Evolutionary conservation across 2,329 filamentous ascomycete genomes (phyloP).

Genomic region (Diaporthe helianthi): DNA sequence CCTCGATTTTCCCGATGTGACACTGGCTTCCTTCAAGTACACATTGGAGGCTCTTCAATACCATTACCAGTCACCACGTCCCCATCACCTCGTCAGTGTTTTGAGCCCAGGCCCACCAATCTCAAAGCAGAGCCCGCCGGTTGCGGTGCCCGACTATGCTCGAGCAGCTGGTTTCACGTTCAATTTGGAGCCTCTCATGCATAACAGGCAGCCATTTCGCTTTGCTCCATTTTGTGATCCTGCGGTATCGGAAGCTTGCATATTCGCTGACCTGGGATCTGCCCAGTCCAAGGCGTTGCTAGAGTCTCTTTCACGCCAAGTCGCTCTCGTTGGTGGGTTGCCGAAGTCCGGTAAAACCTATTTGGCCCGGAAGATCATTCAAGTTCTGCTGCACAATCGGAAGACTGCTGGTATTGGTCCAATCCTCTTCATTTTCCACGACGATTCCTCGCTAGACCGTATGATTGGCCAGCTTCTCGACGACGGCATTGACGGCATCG

Average conservation of each 20-base stretch:
- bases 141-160: conserved; percentile 60
- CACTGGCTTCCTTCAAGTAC: conserved; percentile 64
- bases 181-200: conserved; percentile 46
- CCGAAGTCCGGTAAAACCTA: conserved; percentile 75
- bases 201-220: conserved; percentile 37
- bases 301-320: conserved; percentile 55
- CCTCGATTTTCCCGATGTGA: conserved; percentile 67
- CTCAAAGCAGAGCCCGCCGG: conserved; percentile 33
- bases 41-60: conserved; percentile 62
- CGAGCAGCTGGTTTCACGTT: conserved; percentile 56
- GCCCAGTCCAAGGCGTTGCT: conserved; percentile 60
- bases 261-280: conserved; percentile 56
- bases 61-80: conserved; percentile 49
- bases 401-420: conserved; percentile 51
- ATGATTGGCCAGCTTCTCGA: conserved; percentile 66
- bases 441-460: conserved; percentile 58
- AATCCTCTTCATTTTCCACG: conserved; percentile 61
- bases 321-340: conserved; percentile 63
- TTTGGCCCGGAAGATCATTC: conserved; percentile 64
- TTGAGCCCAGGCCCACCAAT: conserved; percentile 45
- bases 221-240: conserved; percentile 27
- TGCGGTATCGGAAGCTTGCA: conserved; percentile 38
- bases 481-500: conserved; percentile 54
- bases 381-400: conserved; percentile 56
- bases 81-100: conserved; percentile 57